phyloP scores from a whole-genome alignment of 441 rosid genomes.

The Capsella rubella region DNA sequence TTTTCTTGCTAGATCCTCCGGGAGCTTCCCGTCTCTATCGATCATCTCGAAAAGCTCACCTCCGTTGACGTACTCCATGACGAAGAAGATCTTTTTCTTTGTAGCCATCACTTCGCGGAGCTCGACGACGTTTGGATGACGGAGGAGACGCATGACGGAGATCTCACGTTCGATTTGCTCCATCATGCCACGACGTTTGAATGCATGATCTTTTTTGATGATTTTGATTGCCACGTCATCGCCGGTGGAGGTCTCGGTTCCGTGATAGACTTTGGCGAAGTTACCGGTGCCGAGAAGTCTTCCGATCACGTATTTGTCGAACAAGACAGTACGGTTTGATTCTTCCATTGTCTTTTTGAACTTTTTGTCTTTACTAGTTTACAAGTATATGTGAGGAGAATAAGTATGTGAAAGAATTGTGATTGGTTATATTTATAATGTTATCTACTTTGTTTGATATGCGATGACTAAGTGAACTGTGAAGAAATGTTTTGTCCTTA shows the following conservation, averaged over 20 bases:
- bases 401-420: constrained; percentile 1
- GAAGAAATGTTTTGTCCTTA: constrained; percentile 36
- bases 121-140: constrained; percentile 79
- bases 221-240: constrained; percentile 84
- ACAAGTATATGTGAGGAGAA: constrained; percentile 2
- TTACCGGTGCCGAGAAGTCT: constrained; percentile 74
- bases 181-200: constrained; percentile 69
- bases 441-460: constrained; percentile 29
- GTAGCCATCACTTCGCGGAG: constrained; percentile 86
- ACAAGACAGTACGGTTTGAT: constrained; percentile 49
- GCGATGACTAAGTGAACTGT: constrained; percentile 33
- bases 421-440: background rate
- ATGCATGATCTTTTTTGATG: constrained; percentile 62
- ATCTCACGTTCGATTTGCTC: constrained; percentile 85
- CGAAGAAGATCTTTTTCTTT: constrained; percentile 67
- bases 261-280: constrained; percentile 77
- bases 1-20: constrained; percentile 70
- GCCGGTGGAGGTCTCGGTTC: constrained; percentile 54
- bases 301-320: constrained; percentile 80
- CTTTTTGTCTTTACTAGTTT: constrained; percentile 13
- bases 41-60: constrained; percentile 85
- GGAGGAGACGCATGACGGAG: constrained; percentile 75
- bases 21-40: constrained; percentile 68
- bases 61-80: constrained; percentile 80
- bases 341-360: constrained; percentile 43